These are phyloP conservation scores for Linum lewisii DNA, from an alignment of 345 rosid genomes.

Conservation along the genomic window DNA sequence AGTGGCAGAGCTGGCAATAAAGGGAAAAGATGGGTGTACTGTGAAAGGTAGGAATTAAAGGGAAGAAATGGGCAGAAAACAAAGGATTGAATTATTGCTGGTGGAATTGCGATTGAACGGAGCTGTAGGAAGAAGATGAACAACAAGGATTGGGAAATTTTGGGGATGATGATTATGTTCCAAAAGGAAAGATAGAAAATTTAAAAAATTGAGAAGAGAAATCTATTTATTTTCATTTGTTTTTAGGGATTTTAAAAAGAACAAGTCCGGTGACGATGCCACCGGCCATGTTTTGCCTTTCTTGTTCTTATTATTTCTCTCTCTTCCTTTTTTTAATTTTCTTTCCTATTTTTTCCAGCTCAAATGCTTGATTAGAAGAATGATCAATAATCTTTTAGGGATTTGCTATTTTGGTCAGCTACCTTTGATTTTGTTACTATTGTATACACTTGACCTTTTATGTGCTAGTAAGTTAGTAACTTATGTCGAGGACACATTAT, in stretches of 20 bases:
- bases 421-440: no score
- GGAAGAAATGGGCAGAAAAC: neutral
- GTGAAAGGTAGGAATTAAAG: neutral
- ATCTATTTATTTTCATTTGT: neutral
- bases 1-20: constrained; percentile 18
- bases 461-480: no score
- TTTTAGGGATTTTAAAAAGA: constrained; percentile 13
- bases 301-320: neutral
- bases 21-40: neutral
- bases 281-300: constrained; percentile 24
- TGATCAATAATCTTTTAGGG: neutral
- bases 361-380: neutral
- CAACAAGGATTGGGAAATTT: neutral
- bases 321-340: neutral
- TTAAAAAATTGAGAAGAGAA: neutral
- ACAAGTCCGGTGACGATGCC: constrained; percentile 40
- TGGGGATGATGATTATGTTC: constrained; percentile 12
- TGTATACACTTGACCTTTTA: no score
- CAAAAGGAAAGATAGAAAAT: neutral
- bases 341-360: neutral
- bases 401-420: neutral
- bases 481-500: no score
- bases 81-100: neutral
- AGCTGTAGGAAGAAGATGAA: neutral
- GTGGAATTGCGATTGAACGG: neutral